Conservation (phyloP, 345 rosid genomes). For the Ailanthus altissimus region DNA sequence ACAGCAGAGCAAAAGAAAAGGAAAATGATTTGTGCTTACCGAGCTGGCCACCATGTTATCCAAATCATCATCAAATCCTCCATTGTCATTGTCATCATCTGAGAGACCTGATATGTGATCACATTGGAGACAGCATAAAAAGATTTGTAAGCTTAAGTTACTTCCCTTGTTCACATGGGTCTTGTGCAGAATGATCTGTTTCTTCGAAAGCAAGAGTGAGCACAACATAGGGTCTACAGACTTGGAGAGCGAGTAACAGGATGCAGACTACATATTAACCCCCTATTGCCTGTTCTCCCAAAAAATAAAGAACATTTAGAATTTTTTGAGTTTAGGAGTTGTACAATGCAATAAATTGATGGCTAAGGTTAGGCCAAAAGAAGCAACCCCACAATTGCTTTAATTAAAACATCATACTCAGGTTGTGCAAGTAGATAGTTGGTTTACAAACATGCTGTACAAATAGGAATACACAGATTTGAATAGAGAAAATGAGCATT, state of each 20-base stretch:
- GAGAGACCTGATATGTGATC: slow-evolving; percentile 21
- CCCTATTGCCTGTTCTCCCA: not conserved
- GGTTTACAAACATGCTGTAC: not conserved
- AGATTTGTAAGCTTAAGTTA: not conserved
- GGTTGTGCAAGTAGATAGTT: not conserved
- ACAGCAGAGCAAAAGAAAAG: not conserved
- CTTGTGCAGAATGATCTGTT: not conserved
- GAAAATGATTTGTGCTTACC: slow-evolving; percentile 35
- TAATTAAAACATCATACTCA: not conserved
- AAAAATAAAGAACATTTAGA: not conserved
- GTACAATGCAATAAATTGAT: not conserved
- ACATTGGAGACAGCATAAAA: not conserved
- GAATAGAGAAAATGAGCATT: not conserved
- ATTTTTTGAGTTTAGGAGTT: not conserved
- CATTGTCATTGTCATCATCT: slow-evolving; percentile 56
- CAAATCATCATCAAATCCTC: slow-evolving; percentile 46
- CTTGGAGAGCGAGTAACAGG: not conserved
- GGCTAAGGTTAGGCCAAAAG: not conserved
- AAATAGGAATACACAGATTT: not conserved
- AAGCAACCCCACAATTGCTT: not conserved
- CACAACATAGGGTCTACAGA: not conserved
- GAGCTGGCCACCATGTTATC: slow-evolving; percentile 51
- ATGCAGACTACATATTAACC: not conserved
- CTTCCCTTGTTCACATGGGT: not conserved
- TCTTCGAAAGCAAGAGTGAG: not conserved